A percentile compares a stretch with the other conserved stretches of the same genome.
Evolutionary conservation across 1,284 basidiomycete species (phyloP).

Genomic region (Apiotrichum akiyoshidainum): DNA sequence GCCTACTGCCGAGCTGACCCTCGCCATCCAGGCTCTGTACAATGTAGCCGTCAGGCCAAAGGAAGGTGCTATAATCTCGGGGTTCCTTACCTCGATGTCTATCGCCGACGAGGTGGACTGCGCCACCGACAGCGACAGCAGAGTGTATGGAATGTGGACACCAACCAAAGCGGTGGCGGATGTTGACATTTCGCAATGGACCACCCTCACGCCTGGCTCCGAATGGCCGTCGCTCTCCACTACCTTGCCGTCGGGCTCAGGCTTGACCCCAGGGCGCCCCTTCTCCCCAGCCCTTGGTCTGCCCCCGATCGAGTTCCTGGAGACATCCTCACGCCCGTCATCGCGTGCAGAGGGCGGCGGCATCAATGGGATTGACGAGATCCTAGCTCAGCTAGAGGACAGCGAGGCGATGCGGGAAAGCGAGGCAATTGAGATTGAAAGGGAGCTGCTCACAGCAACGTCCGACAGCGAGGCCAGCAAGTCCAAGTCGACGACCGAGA

Average conservation of each 20-base stretch:
- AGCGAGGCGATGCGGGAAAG: conserved; percentile 26
- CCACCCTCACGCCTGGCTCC: conserved; percentile 38
- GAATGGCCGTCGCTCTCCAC: conserved; percentile 30
- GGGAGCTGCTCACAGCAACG: background rate
- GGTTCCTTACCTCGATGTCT: conserved; percentile 33
- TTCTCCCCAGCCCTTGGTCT: conserved; percentile 18
- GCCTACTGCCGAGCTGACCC: conserved; percentile 31
- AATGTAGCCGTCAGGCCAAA: conserved; percentile 39
- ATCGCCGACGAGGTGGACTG: conserved; percentile 6
- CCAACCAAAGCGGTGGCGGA: conserved; percentile 32
- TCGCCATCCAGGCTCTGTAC: conserved; percentile 40
- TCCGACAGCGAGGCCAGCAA: background rate
- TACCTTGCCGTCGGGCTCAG: conserved; percentile 19
- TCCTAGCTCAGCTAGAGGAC: conserved; percentile 43
- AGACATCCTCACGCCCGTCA: conserved; percentile 7
- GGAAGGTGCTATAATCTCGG: conserved; percentile 42
- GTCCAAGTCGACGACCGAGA: too few relatives aligned
- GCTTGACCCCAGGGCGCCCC: conserved; percentile 20
- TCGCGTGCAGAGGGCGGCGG: conserved; percentile 11
- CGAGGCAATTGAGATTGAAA: background rate
- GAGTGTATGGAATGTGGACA: conserved; percentile 35
- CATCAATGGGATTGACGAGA: conserved; percentile 35
- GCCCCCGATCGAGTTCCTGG: conserved; percentile 18
- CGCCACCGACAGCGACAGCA: conserved; percentile 12
- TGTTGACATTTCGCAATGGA: conserved; percentile 40